Evolutionary conservation across 2,329 filamentous ascomycete genomes (phyloP).

Genomic region (Fusarium clavum): DNA sequence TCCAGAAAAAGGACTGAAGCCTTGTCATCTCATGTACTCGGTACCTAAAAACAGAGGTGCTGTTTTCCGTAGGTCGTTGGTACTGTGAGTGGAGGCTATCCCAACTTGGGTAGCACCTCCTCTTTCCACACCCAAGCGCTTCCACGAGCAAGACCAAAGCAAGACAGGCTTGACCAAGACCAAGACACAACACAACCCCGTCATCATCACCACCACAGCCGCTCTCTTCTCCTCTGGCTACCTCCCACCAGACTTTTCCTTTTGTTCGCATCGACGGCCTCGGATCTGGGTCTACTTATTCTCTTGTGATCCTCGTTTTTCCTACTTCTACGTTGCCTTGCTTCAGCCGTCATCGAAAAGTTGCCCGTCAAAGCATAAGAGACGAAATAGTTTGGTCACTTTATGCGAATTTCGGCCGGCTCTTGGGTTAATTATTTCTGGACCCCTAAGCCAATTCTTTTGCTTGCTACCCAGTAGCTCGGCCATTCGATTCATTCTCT

Average conservation of each 20-base stretch:
- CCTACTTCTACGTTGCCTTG: slow-evolving; percentile 26
- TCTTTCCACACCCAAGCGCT: slow-evolving; percentile 39
- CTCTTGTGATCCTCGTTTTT: slow-evolving; percentile 27
- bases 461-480: not conserved
- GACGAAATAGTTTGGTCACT: not conserved
- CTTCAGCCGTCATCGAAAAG: slow-evolving; percentile 14
- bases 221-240: slow-evolving; percentile 27
- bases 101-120: slow-evolving; percentile 40
- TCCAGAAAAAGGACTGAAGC: not conserved
- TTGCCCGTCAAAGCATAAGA: not conserved
- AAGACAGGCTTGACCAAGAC: slow-evolving; percentile 23
- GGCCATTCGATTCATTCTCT: slow-evolving; percentile 29
- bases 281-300: slow-evolving; percentile 16
- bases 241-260: slow-evolving; percentile 18
- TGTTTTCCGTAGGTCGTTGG: slow-evolving; percentile 19
- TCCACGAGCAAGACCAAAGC: slow-evolving; percentile 25
- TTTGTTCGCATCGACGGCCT: slow-evolving; percentile 11
- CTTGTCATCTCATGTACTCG: slow-evolving; percentile 1
- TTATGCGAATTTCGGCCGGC: not conserved
- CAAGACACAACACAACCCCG: slow-evolving; percentile 35
- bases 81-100: slow-evolving; percentile 29
- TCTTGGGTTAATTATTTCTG: not conserved
- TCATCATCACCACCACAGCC: slow-evolving; percentile 38
- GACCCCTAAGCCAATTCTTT: not conserved
- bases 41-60: slow-evolving; percentile 20